Evolutionary conservation across 306 rosid genomes (phyloP), one percentile per base, ranked within the genome.

Genomic region (Carpinus fangiana): DNA sequence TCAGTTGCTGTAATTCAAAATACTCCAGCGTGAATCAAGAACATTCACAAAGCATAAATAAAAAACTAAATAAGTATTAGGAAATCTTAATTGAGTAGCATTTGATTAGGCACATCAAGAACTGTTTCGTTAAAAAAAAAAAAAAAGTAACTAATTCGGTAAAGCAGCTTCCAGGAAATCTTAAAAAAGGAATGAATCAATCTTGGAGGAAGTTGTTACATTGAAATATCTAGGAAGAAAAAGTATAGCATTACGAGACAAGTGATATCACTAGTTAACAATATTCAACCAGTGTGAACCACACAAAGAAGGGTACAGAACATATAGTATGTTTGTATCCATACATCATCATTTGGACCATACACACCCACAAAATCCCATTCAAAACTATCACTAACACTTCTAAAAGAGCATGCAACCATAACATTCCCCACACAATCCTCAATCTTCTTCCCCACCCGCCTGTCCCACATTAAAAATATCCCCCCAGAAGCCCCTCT

Each of bases 1-100:
- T 92, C 84, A 94, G 73, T 89, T 86, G 91, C 98, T 94, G 97
- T 52, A 86, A 84, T 80, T 26, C 46, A 79, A 54, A 76, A 70
- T 45, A 80, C 17, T 53, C 71, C 21, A 82, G 55, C 38, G 77
- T 75, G 74, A 88, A 81, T 79, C 57, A 84, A 80, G 79, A 75
- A 80, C 53, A 59, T 38, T 67, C 46, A 46, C 54, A 53, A 77
- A 78, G 78, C 43, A 23, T 36, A 23, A 45, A 79, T 21, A 20
- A 64, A n/a, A 38, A 36, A 18, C 47, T 56, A 28, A 8, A 54
- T 18, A 72, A 18, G 20, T 73, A 48, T 43, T 21, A 26, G 45
- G 31, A 65, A 64, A 82, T 41, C 61, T 65, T 21, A 71, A 73
- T 57, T 71, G 75, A 71, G 72, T 61, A 74, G 47, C 85, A 77